Evolutionary conservation across 2,329 filamentous ascomycete species (phyloP), one percentile per base, ranked within the genome.

Genomic region (Colletotrichum aenigma): DNA sequence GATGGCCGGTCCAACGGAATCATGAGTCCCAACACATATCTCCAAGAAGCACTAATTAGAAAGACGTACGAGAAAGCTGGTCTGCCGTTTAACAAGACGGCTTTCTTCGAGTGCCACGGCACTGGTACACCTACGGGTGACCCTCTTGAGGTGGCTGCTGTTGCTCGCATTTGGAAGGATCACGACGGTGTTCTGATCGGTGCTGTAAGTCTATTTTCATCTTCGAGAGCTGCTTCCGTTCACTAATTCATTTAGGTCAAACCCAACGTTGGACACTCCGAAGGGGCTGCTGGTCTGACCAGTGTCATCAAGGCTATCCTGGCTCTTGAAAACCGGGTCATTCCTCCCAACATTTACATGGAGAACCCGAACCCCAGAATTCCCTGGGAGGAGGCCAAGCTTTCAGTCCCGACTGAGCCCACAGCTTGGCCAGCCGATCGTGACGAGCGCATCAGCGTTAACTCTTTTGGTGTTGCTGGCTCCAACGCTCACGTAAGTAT

Each of bases 91-190:
- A 56, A 65, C 15, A 76, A 81, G 34, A 79, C 78, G 6, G 76
- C 76, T 7, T 78, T 80, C 55, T 74, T 83, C 13, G 81, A 82
- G 71, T 81, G 80, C 28, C 86, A 87, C 64, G 85, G 84, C 5
- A 87, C 86, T 0, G 85, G 85, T 2, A 87, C 86, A 5, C 72
- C 78, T 3, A 81, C 80, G 2, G 86, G 86, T 1, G 86, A 87
- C 68, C 83, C 84, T 0, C 77, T 82, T 7, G 86, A 87, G 69
- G 81, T 82, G 1, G 71, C 70, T 0, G 85, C 85, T 1, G 81
- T 89, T 6, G 72, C 72, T 13, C 52, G 72, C 2, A 70, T 75
- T 10, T 75, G 79, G 78, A 1, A 74, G 72, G 79, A 78, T 0
- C 65, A 79, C 1, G 38, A 77, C 0, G 79, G 80, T 3, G 71